Base-by-base conservation (phyloP, 441 rosid species). In the Gossypium armourianum region DNA sequence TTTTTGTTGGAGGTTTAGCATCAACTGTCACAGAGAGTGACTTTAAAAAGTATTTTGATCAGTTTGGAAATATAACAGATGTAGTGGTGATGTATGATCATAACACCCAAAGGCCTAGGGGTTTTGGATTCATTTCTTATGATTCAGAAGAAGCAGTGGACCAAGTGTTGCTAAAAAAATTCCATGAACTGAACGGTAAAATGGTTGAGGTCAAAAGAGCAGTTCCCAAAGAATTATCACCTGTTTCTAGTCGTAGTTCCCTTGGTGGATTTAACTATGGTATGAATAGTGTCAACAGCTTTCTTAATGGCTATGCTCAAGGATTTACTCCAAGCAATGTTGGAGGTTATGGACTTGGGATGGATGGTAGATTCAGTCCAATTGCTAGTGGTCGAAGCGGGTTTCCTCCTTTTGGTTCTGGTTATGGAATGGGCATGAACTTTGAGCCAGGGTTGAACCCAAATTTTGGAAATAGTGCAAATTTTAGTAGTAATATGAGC, bases 71-170 rank as follows among this genome's bases (percentile, higher is more conserved):
- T 26, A 86, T 92, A 69, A 89, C 86, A 20, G 98, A 93, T 76
- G 97, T 88, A 32, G 97, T 93, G 50, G 98, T 93, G 43, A 92
- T 92, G 98, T 89, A 92, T 69, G 98, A 92, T 80, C 98, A 90
- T 84, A 92, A 89, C 84, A 92, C 98, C 2, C 98, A 92, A 64
- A 87, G 98, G 86, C 98, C 97, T 58, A 88, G 98, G 74, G 98
- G 98, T 23, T 92, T 92, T 26, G 98, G 98, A 12, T 92, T 92
- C 77, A 92, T 92, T 64, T 90, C 98, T 61, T 92, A 85, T 67
- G 98, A 92, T 77, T 83, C 91, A 0, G 98, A 92, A 76, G 98
- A 92, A 61, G 92, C 97, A 0, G 98, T 89, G 74, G 98, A 90
- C 68, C 88, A 83, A 77, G 98, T 88, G 13, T 70, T 92, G 86